Evolutionary conservation across 176 grass and related monocot genomes (phyloP), one percentile per base, ranked within the genome.

Genomic region (Paspalum notatum): DNA sequence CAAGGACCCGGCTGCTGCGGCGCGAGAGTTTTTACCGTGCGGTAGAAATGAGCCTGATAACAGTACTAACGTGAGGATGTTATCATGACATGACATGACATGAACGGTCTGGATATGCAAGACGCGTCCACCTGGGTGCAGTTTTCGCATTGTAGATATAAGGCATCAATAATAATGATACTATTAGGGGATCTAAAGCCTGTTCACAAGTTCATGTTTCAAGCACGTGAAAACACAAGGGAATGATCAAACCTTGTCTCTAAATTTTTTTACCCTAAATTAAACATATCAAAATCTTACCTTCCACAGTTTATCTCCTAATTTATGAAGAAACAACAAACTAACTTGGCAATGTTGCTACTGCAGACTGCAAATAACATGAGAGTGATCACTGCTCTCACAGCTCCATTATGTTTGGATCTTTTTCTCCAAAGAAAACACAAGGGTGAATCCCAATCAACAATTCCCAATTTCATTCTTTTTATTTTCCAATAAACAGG

Each of bases 401-500:
- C 22, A 8, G 52, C 26, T 55, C 38, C 52, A 40, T 72, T 54
- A 72, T 0, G 72, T 45, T 38, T 46, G 15, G 22, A 62, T 24
- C 13, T 25, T 46, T 54, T 68, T 71, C 65, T 78, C 21, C 18
- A 55, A 54, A 72, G 39, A 58, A 16, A 42, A 79, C 39, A 74
- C 2, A 20, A 47, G 6, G 22, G 50, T 68, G 50, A 5, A 13
- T 27, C 46, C 49, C n/a, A 12, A 51, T 13, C 54, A 55, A 79
- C 27, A 26, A 78, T 41, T 51, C 27, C 21, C 49, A 67, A 61
- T 46, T 53, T 70, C 25, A n/a, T n/a, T 7, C 24, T 58, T 6
- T 43, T 52, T 42, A 48, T 22, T 72, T 13, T 49, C 54, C 16
- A 71, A 49, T n/a, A 82, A 49, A 61, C 5, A 52, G 9, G 25